These are phyloP conservation scores for Peltaster fructicola DNA, from an alignment of 2,329 filamentous ascomycete genomes.

Conservation along the genomic window DNA sequence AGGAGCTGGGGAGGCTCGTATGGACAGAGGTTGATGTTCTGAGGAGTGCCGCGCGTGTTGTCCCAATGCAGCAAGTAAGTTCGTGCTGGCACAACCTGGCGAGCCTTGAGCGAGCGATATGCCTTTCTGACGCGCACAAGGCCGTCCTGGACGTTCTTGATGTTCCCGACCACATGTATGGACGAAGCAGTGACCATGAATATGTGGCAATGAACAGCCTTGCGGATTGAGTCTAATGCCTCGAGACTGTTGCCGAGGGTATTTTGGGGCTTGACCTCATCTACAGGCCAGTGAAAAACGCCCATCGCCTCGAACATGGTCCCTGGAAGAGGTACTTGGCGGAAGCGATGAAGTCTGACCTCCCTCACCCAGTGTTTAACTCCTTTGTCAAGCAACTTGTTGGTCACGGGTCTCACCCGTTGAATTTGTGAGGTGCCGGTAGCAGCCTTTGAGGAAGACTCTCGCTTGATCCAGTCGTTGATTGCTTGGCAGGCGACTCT, in stretches of 20 bases:
- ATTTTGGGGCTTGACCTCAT: constrained; percentile 24
- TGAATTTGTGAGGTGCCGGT: constrained; percentile 5
- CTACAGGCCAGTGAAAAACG: constrained; percentile 28
- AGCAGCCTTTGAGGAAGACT: constrained; percentile 1
- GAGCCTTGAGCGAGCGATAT: constrained; percentile 21
- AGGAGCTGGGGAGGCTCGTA: neutral
- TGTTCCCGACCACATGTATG: constrained; percentile 16
- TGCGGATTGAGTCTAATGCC: constrained; percentile 27
- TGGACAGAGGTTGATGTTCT: constrained; percentile 1
- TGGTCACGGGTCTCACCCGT: constrained; percentile 10
- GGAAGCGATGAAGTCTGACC: constrained; percentile 10
- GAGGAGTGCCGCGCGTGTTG: neutral
- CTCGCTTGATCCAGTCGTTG: constrained; percentile 7
- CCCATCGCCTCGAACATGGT: constrained; percentile 15
- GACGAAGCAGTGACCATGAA: too few relatives aligned
- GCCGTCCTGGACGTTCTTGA: constrained; percentile 12
- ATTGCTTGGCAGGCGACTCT: constrained; percentile 8
- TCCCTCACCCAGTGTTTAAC: constrained; percentile 12
- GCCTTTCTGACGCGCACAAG: constrained; percentile 20
- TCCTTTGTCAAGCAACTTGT: constrained; percentile 6
- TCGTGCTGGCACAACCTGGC: constrained; percentile 10
- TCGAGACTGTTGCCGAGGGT: constrained; percentile 26
- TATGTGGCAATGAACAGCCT: constrained; percentile 23
- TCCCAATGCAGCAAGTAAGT: constrained; percentile 14
- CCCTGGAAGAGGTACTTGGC: constrained; percentile 10